Percentiles rank a stretch among this genome's conserved stretches.
Conservation (phyloP, 2,329 filamentous ascomycete species). For the Eurotiales sp. region DNA sequence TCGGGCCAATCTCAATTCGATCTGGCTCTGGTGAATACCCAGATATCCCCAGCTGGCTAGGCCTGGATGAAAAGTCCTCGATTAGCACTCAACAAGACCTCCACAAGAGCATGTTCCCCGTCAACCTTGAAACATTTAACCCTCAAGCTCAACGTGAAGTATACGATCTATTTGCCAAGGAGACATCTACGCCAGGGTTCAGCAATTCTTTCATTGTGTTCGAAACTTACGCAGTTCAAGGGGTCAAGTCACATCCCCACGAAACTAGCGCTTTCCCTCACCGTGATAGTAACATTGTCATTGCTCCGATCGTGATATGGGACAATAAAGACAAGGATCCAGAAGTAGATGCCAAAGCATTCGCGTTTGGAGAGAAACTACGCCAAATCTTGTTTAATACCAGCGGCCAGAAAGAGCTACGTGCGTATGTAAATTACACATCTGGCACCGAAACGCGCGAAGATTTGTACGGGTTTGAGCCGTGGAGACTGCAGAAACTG, state of each 20-base stretch:
- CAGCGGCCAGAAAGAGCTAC: slow-evolving; percentile 30
- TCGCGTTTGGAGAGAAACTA: slow-evolving; percentile 35
- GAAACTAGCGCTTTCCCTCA: slow-evolving; percentile 43
- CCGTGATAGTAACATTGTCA: slow-evolving; percentile 40
- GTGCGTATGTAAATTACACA: slow-evolving; percentile 53
- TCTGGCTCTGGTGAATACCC: slow-evolving; percentile 36
- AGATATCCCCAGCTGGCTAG: slow-evolving; percentile 41
- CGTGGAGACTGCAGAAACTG: slow-evolving; percentile 48
- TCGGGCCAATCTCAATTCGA: slow-evolving; percentile 31
- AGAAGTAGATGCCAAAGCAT: slow-evolving; percentile 32
- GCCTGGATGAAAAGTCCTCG: slow-evolving; percentile 29
- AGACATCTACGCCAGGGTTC: slow-evolving; percentile 25
- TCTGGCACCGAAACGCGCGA: slow-evolving; percentile 43
- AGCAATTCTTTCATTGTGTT: slow-evolving; percentile 46
- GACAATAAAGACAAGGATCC: slow-evolving; percentile 17
- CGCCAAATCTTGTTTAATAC: slow-evolving; percentile 36
- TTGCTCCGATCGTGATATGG: slow-evolving; percentile 39
- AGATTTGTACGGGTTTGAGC: slow-evolving; percentile 48
- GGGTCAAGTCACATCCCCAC: slow-evolving; percentile 33
- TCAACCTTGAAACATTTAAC: slow-evolving; percentile 38
- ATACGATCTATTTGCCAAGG: slow-evolving; percentile 32
- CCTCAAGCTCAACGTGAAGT: slow-evolving; percentile 27
- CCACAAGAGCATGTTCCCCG: slow-evolving; percentile 38
- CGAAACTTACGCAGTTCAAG: slow-evolving; percentile 49
- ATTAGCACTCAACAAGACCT: slow-evolving; percentile 37